phyloP scores from a whole-genome alignment of 306 rosid genomes.

The Pyrus bretschneideri region DNA sequence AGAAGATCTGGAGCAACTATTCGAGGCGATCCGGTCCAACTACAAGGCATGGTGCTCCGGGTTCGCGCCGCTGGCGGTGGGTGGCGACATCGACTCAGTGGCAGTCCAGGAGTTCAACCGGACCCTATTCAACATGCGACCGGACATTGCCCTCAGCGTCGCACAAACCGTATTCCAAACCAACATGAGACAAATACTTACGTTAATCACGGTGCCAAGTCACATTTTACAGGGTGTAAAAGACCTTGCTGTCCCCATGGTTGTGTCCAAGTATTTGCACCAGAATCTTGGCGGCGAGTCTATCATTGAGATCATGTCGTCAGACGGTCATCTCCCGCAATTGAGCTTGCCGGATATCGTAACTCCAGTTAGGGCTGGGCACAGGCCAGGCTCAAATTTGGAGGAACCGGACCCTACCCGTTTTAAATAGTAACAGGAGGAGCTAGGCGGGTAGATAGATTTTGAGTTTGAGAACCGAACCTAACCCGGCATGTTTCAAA shows the following conservation, averaged over 20 bases:
- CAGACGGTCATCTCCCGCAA: conserved; percentile 78
- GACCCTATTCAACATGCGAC: conserved; percentile 78
- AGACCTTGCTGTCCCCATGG: conserved; percentile 75
- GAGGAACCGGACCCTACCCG: too few species aligned
- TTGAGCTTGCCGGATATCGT: conserved; percentile 71
- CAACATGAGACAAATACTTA: conserved; percentile 53
- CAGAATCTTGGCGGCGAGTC: conserved; percentile 51
- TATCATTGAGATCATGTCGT: conserved; percentile 61
- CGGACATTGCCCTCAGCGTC: conserved; percentile 66
- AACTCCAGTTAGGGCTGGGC: conserved; percentile 29
- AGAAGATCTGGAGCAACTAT: conserved; percentile 61
- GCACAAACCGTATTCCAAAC: conserved; percentile 53
- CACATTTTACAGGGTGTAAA: conserved; percentile 67
- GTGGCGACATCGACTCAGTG: conserved; percentile 78
- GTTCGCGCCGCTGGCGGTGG: conserved; percentile 65
- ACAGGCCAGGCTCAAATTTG: too few species aligned
- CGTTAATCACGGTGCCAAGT: conserved; percentile 51
- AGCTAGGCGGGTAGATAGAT: too few species aligned
- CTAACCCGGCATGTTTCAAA: too few species aligned
- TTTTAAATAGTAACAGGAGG: too few species aligned
- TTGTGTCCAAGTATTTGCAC: conserved; percentile 63
- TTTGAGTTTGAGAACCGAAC: accelerated
- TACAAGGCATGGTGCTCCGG: conserved; percentile 82
- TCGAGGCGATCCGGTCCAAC: conserved; percentile 55
- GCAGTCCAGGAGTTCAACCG: conserved; percentile 79